phyloP scores from a whole-genome alignment of 169 alveolate species.

The Plasmodium yoelii region DNA sequence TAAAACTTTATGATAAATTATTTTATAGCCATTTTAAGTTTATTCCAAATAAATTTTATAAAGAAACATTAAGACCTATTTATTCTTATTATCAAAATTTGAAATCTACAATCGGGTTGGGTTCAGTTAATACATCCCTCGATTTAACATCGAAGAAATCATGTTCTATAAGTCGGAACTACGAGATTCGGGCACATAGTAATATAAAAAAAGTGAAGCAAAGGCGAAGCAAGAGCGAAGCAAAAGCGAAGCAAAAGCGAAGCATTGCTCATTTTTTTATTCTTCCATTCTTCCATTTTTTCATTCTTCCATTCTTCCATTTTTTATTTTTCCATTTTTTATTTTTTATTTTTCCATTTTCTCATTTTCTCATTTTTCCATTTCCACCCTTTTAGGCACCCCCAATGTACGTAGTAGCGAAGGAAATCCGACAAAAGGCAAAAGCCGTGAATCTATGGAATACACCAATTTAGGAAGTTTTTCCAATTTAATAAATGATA shows the following conservation, averaged over 20 bases:
- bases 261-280: too few species aligned
- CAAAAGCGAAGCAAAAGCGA: too few species aligned
- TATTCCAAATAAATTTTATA: constrained; percentile 71
- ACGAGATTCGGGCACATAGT: constrained; percentile 29
- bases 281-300: too few species aligned
- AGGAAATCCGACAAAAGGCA: constrained; percentile 3
- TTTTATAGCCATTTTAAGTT: constrained; percentile 73
- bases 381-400: constrained; percentile 4
- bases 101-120: constrained; percentile 37
- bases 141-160: constrained; percentile 26
- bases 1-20: constrained; percentile 73
- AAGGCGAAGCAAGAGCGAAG: too few species aligned
- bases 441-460: not conserved
- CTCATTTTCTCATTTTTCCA: not conserved
- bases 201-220: constrained; percentile 17
- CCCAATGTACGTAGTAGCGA: constrained; percentile 7
- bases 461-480: constrained; percentile 52
- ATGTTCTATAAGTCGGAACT: constrained; percentile 17
- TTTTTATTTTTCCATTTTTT: not conserved
- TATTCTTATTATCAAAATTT: constrained; percentile 72
- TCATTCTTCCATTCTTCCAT: not conserved
- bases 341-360: not conserved
- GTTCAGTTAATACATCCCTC: not conserved
- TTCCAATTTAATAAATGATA: constrained; percentile 49
- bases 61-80: constrained; percentile 74